These are phyloP conservation scores for Olyra latifolia DNA, from an alignment of 176 grass and related monocot species.

Conservation along the genomic window DNA sequence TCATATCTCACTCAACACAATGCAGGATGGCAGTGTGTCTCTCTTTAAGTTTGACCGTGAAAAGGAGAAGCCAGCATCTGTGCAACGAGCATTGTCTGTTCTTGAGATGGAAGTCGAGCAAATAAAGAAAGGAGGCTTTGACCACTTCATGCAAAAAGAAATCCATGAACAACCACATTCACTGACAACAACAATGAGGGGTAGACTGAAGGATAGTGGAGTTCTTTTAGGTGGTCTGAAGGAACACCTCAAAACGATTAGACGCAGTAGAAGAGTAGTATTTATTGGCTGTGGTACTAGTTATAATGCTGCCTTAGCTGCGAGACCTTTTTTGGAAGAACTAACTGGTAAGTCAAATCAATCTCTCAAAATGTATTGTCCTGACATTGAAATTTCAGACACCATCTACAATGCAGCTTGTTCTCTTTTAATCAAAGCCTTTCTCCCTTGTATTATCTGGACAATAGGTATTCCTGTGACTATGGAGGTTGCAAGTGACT, in stretches of 20 bases:
- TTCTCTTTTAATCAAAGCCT: neutral
- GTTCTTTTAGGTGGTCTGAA: slow-evolving; percentile 92
- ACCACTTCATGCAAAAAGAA: slow-evolving; percentile 98
- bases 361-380: slow-evolving; percentile 1
- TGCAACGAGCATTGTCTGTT: slow-evolving; percentile 89
- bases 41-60: slow-evolving; percentile 80
- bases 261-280: slow-evolving; percentile 73
- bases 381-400: neutral
- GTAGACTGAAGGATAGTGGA: slow-evolving; percentile 72
- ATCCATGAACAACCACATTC: slow-evolving; percentile 92
- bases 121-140: slow-evolving; percentile 94
- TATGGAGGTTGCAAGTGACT: slow-evolving; percentile 88
- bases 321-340: slow-evolving; percentile 87
- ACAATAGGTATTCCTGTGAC: slow-evolving; percentile 77
- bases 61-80: slow-evolving; percentile 86
- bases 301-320: slow-evolving; percentile 86
- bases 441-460: slow-evolving; percentile 3
- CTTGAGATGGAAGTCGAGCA: slow-evolving; percentile 98
- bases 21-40: slow-evolving; percentile 84
- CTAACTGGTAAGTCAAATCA: slow-evolving; percentile 54
- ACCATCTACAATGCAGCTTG: neutral
- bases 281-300: slow-evolving; percentile 97
- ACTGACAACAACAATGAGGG: slow-evolving; percentile 90
- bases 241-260: slow-evolving; percentile 82
- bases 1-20: neutral